phyloP scores from a whole-genome alignment of 2,329 filamentous ascomycete species.

The Phyllosticta citribraziliensis region DNA sequence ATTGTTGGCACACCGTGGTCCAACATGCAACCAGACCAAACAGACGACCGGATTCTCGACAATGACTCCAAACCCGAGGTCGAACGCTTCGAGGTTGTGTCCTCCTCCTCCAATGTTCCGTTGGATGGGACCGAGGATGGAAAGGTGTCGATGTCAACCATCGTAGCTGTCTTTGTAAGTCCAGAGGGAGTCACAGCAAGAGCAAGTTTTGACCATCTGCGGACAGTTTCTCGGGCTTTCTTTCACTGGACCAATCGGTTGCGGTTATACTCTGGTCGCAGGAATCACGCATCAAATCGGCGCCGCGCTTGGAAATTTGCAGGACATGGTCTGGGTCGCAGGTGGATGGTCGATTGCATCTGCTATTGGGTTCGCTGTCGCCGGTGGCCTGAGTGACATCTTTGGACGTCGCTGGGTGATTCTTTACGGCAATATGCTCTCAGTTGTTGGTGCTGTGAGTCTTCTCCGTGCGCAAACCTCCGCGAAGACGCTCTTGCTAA shows the following conservation, averaged over 20 bases:
- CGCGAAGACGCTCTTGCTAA: conserved; percentile 16
- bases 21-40: neutral
- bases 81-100: neutral
- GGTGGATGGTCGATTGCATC: conserved; percentile 20
- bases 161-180: conserved; percentile 7
- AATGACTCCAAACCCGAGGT: neutral
- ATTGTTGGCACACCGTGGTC: neutral
- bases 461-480: neutral
- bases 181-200: no score
- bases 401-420: conserved; percentile 24
- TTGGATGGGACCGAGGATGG: neutral
- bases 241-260: conserved; percentile 16
- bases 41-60: neutral
- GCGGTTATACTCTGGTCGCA: conserved; percentile 16
- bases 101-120: neutral
- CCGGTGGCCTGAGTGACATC: conserved; percentile 25
- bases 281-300: conserved; percentile 16
- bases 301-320: conserved; percentile 13
- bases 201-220: conserved; percentile 1
- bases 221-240: conserved; percentile 17
- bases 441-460: conserved; percentile 18
- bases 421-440: conserved; percentile 21
- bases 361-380: conserved; percentile 23
- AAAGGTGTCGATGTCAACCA: neutral
- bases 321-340: conserved; percentile 19